These are phyloP conservation scores for Pyrus hybrid DNA, from an alignment of 331 rosid genomes.

Conservation along the genomic window DNA sequence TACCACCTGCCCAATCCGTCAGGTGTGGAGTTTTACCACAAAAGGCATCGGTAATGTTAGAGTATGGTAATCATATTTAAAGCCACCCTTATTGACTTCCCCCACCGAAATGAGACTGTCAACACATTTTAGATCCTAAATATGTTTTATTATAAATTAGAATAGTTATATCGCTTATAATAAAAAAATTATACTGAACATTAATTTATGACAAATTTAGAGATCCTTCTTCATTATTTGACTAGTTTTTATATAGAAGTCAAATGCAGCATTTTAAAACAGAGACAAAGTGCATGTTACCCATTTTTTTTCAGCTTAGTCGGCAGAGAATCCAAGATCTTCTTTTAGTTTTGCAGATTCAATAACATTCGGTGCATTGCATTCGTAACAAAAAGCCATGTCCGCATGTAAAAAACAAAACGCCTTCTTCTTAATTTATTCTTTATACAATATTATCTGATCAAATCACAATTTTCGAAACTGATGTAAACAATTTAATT, in stretches of 20 bases:
- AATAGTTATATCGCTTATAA: too few relatives aligned
- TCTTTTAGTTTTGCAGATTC: constrained; percentile 33
- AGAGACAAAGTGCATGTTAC: not conserved
- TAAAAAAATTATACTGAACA: not conserved
- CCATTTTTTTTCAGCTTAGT: constrained; percentile 2
- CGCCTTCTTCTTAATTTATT: too few relatives aligned
- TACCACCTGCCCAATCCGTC: too few relatives aligned
- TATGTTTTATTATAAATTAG: too few relatives aligned
- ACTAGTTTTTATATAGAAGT: not conserved
- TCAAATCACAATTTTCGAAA: not conserved
- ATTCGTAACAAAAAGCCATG: constrained; percentile 28
- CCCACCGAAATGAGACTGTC: accelerated
- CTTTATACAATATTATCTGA: not conserved
- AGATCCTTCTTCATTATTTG: not conserved
- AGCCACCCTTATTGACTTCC: too few relatives aligned
- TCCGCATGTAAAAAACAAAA: not conserved
- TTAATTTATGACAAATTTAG: not conserved
- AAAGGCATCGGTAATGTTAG: too few relatives aligned
- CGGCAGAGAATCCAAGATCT: constrained; percentile 21
- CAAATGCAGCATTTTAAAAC: not conserved
- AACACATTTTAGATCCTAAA: too few relatives aligned
- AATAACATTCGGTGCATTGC: constrained; percentile 38
- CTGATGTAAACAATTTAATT: too few relatives aligned
- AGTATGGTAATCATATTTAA: too few relatives aligned
- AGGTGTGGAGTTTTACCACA: too few relatives aligned